These are phyloP conservation scores for Arbutus unedo DNA, from an alignment of 148 eudicot genomes.

Conservation along the genomic window DNA sequence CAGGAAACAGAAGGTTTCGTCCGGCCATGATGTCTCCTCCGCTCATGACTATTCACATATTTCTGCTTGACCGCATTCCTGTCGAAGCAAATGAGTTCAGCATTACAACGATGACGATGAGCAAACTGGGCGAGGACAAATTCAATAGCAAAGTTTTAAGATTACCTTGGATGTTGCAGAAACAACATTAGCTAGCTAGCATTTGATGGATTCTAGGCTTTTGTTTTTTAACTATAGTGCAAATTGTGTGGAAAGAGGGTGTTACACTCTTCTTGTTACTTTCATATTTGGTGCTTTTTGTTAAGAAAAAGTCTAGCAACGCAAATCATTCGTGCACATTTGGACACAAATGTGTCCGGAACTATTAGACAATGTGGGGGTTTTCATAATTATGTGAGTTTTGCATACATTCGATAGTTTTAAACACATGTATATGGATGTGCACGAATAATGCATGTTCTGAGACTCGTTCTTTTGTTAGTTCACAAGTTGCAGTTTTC, in stretches of 20 bases:
- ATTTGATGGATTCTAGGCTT: conserved; percentile 7
- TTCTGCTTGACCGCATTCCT: background rate
- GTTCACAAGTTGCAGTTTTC: too few relatives aligned
- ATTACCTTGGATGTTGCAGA: background rate
- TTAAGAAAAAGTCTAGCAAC: too few relatives aligned
- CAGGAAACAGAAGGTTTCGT: conserved; percentile 18
- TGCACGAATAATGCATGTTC: too few relatives aligned
- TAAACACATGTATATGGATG: too few relatives aligned
- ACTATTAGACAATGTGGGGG: too few relatives aligned
- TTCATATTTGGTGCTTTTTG: background rate
- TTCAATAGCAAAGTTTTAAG: background rate
- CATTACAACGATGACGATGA: background rate
- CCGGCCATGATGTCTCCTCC: conserved; percentile 4
- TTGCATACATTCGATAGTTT: too few relatives aligned
- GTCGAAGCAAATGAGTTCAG: background rate
- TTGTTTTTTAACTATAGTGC: background rate
- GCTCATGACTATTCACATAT: background rate
- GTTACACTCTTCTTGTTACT: background rate
- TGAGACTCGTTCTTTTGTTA: too few relatives aligned
- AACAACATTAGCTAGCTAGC: background rate
- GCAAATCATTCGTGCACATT: too few relatives aligned
- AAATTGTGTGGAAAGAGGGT: background rate
- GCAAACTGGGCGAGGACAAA: background rate
- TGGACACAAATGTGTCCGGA: too few relatives aligned
- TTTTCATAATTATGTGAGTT: too few relatives aligned